Conservation (phyloP, 169 alveolate genomes). For the Plasmodium knowlesi region DNA sequence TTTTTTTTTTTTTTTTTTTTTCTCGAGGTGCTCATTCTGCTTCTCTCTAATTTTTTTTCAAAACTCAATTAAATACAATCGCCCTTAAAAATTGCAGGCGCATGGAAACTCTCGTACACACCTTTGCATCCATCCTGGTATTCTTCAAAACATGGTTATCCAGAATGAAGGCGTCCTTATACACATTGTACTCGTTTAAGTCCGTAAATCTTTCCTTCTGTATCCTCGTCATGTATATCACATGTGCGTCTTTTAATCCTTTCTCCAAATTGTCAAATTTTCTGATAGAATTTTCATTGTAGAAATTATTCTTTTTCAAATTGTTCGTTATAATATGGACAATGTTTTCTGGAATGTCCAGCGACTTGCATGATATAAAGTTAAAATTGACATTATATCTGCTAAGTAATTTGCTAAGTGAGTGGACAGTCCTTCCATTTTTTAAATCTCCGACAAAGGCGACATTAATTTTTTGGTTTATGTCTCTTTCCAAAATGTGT, state of each 20-base stretch:
- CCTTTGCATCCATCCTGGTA: conserved; percentile 79
- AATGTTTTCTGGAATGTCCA: conserved; percentile 82
- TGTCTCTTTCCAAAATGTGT: conserved; percentile 33
- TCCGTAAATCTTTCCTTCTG: conserved; percentile 85
- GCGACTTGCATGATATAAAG: conserved; percentile 80
- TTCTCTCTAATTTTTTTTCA: neutral
- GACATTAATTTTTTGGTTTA: conserved; percentile 61
- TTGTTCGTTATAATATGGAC: conserved; percentile 20
- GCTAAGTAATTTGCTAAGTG: conserved; percentile 85
- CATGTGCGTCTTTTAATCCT: conserved; percentile 75
- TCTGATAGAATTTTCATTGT: conserved; percentile 48
- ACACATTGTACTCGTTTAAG: conserved; percentile 61
- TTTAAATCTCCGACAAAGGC: conserved; percentile 88
- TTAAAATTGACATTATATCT: conserved; percentile 82
- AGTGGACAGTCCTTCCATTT: conserved; percentile 88
- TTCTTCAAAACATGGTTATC: conserved; percentile 70
- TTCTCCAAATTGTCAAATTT: conserved; percentile 61
- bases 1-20: neutral
- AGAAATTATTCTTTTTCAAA: conserved; percentile 54
- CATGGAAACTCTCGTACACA: neutral
- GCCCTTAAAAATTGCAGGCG: neutral
- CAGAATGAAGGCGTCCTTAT: conserved; percentile 78
- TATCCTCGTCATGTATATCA: conserved; percentile 86
- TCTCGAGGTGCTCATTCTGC: neutral
- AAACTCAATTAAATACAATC: neutral